Evolutionary conservation across 2,329 filamentous ascomycete species (phyloP), one percentile per base, ranked within the genome.

Genomic region (Amphichorda felina): DNA sequence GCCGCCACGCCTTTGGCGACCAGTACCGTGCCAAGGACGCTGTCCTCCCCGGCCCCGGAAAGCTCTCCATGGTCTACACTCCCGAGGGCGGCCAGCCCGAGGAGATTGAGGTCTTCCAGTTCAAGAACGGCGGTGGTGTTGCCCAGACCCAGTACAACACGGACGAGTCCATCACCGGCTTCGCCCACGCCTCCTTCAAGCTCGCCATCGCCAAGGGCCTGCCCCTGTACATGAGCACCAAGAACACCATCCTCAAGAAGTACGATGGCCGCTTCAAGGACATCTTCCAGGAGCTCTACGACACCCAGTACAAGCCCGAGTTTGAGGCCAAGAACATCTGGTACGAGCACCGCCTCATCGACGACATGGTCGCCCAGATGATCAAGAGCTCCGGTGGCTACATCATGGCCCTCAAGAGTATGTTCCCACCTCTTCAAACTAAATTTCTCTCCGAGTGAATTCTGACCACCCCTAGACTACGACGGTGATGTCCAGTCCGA

Each of bases 281-380:
- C 56, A 93, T 96, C 61, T 98, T 98, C 78, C 84, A 98, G 73
- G 83, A 93, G 55, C 77, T 96, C 51, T 98, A 89, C 65, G 85
- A 96, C 44, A 73, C 71, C 40, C 67, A 80, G 50, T 98, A 96
- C 72, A 81, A 83, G 72, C 72, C 75, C 58, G 74, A 85, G 30
- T 96, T 96, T 50, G 88, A 95, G 58, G 80, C 79, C 54, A 85
- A 87, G 71, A 75, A 75, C 43, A 94, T 96, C 66, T 96, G 91
- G 91, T 96, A 98, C 59, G 91, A 98, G 79, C 91, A 98, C 69
- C 83, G 91, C 54, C 72, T 98, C 48, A 96, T 98, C 55, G 91
- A 98, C 65, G 91, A 98, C 66, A 96, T 98, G 91, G 91, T 98
- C 45, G 91, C 91, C 34, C 91, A 98, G 74, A 98, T 98, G 91